A percentile compares a stretch with the other conserved stretches of the same genome.
Conservation (phyloP, 768 basidiomycete species). For the Russula abietina region DNA sequence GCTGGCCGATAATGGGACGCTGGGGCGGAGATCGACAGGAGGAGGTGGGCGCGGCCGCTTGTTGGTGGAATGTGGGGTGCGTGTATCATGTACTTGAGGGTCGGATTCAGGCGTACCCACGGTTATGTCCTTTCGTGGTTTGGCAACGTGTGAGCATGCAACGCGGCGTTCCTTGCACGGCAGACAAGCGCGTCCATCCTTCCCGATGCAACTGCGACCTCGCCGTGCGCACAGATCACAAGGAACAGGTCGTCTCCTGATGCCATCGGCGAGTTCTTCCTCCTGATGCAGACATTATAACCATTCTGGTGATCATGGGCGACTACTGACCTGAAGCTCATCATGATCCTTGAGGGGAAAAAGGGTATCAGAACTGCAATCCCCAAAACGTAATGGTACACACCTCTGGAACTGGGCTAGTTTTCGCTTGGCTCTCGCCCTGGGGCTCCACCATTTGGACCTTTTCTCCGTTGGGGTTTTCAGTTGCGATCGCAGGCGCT, state of each 20-base stretch:
- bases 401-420: constrained; percentile 18
- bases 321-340: constrained; percentile 18
- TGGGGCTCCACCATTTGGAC: not conserved
- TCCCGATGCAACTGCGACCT: constrained; percentile 17
- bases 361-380: not conserved
- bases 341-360: constrained; percentile 12
- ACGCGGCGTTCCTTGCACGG: constrained; percentile 24
- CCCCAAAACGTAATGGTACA: not conserved
- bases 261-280: constrained; percentile 19
- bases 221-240: constrained; percentile 18
- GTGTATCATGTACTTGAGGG: constrained; percentile 4
- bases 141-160: constrained; percentile 22
- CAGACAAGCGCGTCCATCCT: constrained; percentile 21
- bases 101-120: constrained; percentile 19
- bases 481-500: not conserved
- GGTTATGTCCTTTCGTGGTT: constrained; percentile 19
- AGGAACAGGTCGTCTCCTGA: constrained; percentile 18
- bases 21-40: not conserved
- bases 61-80: not conserved
- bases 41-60: constrained; percentile 17
- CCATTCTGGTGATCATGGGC: not conserved
- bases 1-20: not conserved
- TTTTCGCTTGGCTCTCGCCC: constrained; percentile 5
- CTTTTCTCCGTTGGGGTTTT: constrained; percentile 15
- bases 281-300: not conserved